phyloP scores from a whole-genome alignment of 495 filamentous ascomycete genomes.

The Apiosordaria backusii region DNA sequence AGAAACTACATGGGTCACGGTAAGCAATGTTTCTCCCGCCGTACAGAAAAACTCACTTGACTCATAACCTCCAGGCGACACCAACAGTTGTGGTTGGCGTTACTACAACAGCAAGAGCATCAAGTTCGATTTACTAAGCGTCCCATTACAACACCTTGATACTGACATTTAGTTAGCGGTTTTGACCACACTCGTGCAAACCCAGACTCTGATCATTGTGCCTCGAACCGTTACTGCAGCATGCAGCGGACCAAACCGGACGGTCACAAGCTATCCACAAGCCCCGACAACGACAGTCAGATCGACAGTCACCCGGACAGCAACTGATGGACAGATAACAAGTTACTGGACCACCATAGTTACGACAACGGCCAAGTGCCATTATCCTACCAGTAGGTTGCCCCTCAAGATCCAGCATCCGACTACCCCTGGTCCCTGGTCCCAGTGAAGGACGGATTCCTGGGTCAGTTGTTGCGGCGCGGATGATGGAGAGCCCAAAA shows the following conservation, averaged over 20 bases:
- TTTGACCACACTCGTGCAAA: constrained; percentile 34
- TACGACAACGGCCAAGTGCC: constrained; percentile 35
- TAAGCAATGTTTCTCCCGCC: constrained; percentile 14
- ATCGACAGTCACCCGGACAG: constrained; percentile 35
- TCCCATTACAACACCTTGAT: constrained; percentile 3
- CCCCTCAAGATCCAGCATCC: background rate
- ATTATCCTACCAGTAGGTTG: constrained; percentile 29
- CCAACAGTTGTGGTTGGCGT: constrained; percentile 40
- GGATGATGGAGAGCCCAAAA: too few species aligned
- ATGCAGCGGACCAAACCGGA: constrained; percentile 38
- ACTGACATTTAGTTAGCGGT: constrained; percentile 25
- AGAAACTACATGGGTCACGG: constrained; percentile 36
- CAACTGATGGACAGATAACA: constrained; percentile 37
- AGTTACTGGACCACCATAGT: constrained; percentile 35
- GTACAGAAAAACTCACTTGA: background rate
- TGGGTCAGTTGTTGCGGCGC: background rate
- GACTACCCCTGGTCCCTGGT: too few species aligned
- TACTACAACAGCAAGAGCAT: constrained; percentile 39
- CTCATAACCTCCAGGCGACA: constrained; percentile 31
- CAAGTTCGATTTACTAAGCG: constrained; percentile 26
- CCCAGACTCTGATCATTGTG: constrained; percentile 36
- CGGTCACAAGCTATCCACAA: constrained; percentile 36
- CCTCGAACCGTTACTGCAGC: constrained; percentile 34
- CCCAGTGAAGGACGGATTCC: background rate
- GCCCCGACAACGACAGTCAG: constrained; percentile 31